These are phyloP conservation scores for Kodamaea fukazawae DNA, from an alignment of 805 yeast species.

Conservation along the genomic window DNA sequence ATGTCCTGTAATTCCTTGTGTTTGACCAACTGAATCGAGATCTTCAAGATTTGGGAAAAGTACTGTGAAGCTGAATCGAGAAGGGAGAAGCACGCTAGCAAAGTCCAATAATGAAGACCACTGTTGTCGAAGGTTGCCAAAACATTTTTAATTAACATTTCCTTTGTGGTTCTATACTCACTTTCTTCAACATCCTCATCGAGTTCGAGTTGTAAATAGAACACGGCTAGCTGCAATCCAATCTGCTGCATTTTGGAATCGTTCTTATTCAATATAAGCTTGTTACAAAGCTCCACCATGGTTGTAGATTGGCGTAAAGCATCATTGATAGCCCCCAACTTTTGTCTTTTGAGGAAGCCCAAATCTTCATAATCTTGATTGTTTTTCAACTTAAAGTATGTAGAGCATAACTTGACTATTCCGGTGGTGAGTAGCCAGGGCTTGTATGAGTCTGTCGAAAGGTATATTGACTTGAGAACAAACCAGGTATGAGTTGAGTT, in stretches of 20 bases:
- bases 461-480: conserved; percentile 20
- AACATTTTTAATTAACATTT: conserved; percentile 15
- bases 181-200: not conserved
- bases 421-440: conserved; percentile 46
- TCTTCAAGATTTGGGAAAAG: conserved; percentile 27
- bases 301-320: conserved; percentile 19
- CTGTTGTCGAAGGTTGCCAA: conserved; percentile 21
- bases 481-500: conserved; percentile 21
- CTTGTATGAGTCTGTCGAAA: conserved; percentile 16
- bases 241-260: conserved; percentile 14
- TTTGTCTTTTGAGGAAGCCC: conserved; percentile 22
- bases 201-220: conserved; percentile 15
- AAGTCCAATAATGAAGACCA: conserved; percentile 24
- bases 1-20: conserved; percentile 19
- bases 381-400: conserved; percentile 28
- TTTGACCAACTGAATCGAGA: conserved; percentile 37
- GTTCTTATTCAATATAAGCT: conserved; percentile 19
- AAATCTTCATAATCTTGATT: not conserved
- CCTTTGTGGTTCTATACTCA: conserved; percentile 1
- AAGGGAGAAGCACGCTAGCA: conserved; percentile 20
- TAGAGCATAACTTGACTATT: conserved; percentile 25
- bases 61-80: conserved; percentile 7
- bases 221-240: conserved; percentile 27
- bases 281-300: conserved; percentile 23
- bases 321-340: conserved; percentile 19